Evolutionary conservation across 345 rosid species (phyloP), one percentile per base, ranked within the genome.

Genomic region (Eucalyptus sp.): DNA sequence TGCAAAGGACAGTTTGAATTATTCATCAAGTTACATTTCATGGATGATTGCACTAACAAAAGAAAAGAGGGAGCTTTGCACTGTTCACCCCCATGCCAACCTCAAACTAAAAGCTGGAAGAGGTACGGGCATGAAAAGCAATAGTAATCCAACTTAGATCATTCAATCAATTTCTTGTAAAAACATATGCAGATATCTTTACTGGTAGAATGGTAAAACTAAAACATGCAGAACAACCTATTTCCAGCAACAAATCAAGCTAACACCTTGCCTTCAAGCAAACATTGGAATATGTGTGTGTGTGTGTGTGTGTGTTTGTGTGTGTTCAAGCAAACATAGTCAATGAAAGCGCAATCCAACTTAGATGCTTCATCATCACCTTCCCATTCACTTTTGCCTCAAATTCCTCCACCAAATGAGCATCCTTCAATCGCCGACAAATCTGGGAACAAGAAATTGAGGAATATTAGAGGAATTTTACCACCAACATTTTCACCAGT

Each of bases 401-500:
- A 90, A 96, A 95, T 92, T 95, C 97, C 91, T 94, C 97, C 86
- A 94, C 97, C 8, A 95, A 85, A 86, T 91, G 92, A 86, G 96
- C 96, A 91, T 97, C 97, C 92, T 92, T 96, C 94, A 98, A 94
- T 88, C 98, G 95, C 88, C 89, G 90, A 91, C 93, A 94, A 90
- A 96, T 92, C 98, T 98, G 94, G 85, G 66, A 89, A 87, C 88
- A 90, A 86, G 64, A 85, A 51, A 85, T 76, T 89, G 80, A 92
- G 44, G 44, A 87, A 88, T 86, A 86, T 54, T 68, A 76, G 84
- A 76, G 48, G 48, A 41, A 41, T 76, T 76, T 37, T 41, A 76
- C 3, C 48, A 76, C 83, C 48, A 37, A 14, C 81, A 37, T 49
- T 54, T 49, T 13, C 52, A 43, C 62, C 27, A 86, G 87, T 31